Percentiles rank a stretch among this genome's conserved stretches.
Evolutionary conservation across 2,329 filamentous ascomycete genomes (phyloP).

Genomic region (Cordyceps militaris): DNA sequence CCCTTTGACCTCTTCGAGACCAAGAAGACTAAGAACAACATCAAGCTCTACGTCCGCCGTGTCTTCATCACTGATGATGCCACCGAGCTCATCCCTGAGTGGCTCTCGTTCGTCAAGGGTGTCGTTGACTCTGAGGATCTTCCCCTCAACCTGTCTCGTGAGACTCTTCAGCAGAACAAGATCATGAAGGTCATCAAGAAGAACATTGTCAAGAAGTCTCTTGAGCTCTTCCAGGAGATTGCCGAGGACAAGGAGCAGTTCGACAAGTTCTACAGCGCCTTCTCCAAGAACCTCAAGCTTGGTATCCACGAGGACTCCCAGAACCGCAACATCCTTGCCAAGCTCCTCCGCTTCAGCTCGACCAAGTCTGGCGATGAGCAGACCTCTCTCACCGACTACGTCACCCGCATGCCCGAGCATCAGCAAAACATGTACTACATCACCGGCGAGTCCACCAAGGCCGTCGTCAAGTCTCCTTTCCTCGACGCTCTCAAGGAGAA

Average conservation of each 20-base stretch:
- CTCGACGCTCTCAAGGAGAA: slow-evolving; percentile 97
- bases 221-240: slow-evolving; percentile 99
- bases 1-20: slow-evolving; percentile 99
- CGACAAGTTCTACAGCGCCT: slow-evolving; percentile 99
- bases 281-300: slow-evolving; percentile 99
- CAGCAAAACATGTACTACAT: slow-evolving; percentile 99
- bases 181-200: slow-evolving; percentile 99
- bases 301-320: slow-evolving; percentile 99
- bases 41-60: slow-evolving; percentile 99
- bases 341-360: slow-evolving; percentile 97
- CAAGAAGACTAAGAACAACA: slow-evolving; percentile 99
- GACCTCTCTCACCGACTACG: slow-evolving; percentile 93
- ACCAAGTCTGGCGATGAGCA: slow-evolving; percentile 97
- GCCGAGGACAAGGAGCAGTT: slow-evolving; percentile 99
- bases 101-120: slow-evolving; percentile 99
- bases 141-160: slow-evolving; percentile 97
- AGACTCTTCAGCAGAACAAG: slow-evolving; percentile 99
- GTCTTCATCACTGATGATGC: slow-evolving; percentile 99
- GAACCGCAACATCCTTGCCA: slow-evolving; percentile 88
- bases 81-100: slow-evolving; percentile 98
- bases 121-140: slow-evolving; percentile 99
- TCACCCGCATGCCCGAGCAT: slow-evolving; percentile 99
- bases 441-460: slow-evolving; percentile 98
- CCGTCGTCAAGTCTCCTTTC: slow-evolving; percentile 97
- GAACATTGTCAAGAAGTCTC: slow-evolving; percentile 99